Evolutionary conservation across 768 basidiomycete genomes (phyloP), one percentile per base, ranked within the genome.

Genomic region (Mycena amicta): DNA sequence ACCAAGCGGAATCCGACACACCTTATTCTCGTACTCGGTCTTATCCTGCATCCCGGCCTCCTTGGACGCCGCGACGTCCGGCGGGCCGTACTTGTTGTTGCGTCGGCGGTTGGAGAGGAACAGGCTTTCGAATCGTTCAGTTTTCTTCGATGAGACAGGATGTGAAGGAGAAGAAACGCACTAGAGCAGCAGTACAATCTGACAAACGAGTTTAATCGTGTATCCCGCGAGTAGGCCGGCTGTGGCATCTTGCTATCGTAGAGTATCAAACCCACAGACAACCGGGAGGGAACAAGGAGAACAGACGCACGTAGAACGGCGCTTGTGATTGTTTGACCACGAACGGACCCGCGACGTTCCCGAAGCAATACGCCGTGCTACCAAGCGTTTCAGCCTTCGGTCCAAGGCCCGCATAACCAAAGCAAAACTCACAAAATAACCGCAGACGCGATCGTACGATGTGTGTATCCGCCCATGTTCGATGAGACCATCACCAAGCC

Each of bases 1-100:
- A 6, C 0, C 4, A 49, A 37, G 4, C 20, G 5, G 22, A 22
- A n/a, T n/a, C n/a, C 16, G 2, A 49, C 61, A 40, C 28, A 60
- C 64, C 45, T 62, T 66, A 41, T 66, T 62, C 50, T 66, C 64
- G 50, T 49, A 66, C 51, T 66, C 64, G 2, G 64, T 66, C 61
- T 66, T 66, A 40, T 66, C 64, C 45, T 63, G 64, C 64, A 66
- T 66, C 25, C 64, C 64, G 13, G 64, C 64, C 50, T 66, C 64
- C 49, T 57, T 66, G 15, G 56, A 53, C 27, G 57, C 59, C 20
- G 52, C 58, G 23, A 62, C 12, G 40, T 66, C 61, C 4, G 64
- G 61, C 22, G 39, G 27, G 16, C 64, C 64, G 45, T 63, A 66
- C 39, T 52, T 55, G 29, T 49, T 47, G 29, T 65, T 56, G 13